A percentile compares a stretch with the other conserved stretches of the same genome.
Conservation (phyloP, 2,329 filamentous ascomycete genomes). For the Fusarium lateritium region DNA sequence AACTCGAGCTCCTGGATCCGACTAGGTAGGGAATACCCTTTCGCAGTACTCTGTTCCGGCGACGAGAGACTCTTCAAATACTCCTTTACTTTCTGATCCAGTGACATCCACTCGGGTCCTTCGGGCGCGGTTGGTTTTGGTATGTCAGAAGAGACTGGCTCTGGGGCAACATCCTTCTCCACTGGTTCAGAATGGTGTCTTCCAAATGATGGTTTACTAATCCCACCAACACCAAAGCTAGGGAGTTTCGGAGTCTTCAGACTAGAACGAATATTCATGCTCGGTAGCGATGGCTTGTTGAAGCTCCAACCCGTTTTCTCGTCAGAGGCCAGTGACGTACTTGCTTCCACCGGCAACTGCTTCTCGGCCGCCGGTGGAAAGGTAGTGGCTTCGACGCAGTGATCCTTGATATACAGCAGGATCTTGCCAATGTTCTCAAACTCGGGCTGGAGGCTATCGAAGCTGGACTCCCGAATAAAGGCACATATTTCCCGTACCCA, state of each 20-base stretch:
- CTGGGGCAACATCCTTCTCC: neutral
- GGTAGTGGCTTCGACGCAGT: neutral
- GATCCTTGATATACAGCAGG: neutral
- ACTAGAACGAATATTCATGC: neutral
- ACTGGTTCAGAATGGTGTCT: conserved; percentile 10
- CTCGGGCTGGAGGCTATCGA: neutral
- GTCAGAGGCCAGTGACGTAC: neutral
- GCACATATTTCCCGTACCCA: neutral
- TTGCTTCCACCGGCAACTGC: neutral
- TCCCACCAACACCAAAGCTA: neutral
- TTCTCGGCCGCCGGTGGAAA: neutral
- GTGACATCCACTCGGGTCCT: neutral
- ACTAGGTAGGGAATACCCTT: rapidly evolving
- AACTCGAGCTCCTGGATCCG: neutral
- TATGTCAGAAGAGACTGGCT: rapidly evolving
- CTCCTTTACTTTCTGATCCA: neutral
- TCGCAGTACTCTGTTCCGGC: neutral
- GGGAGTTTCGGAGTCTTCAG: neutral
- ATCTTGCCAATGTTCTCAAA: conserved; percentile 3
- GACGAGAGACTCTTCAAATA: neutral
- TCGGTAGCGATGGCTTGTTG: neutral
- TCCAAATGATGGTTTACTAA: conserved; percentile 1
- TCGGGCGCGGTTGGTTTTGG: neutral
- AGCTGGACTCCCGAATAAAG: neutral
- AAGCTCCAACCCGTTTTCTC: neutral